phyloP scores from a whole-genome alignment of 192 early-diverging fungal genomes.

The Phycomyces nitens region DNA sequence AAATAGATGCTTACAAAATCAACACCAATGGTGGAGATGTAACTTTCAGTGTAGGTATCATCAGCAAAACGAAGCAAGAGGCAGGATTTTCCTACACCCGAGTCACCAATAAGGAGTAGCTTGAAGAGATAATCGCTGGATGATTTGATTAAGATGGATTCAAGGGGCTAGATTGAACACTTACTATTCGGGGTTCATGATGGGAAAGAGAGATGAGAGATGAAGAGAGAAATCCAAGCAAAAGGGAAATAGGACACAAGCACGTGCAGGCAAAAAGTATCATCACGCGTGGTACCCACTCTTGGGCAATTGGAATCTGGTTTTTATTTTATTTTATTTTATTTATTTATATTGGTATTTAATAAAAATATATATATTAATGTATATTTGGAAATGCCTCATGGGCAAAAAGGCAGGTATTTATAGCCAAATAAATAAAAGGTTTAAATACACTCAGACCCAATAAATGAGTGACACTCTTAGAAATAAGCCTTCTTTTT shows the following conservation, averaged over 20 bases:
- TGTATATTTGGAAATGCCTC: too few relatives aligned
- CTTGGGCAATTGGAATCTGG: too few relatives aligned
- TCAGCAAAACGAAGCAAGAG: slow-evolving; percentile 95
- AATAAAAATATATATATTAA: too few relatives aligned
- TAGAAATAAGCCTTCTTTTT: too few relatives aligned
- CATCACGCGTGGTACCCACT: background rate
- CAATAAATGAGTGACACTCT: too few relatives aligned
- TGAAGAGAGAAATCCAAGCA: background rate
- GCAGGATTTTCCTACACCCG: slow-evolving; percentile 98
- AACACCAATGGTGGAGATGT: slow-evolving; percentile 97
- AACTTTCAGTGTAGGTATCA: slow-evolving; percentile 97
- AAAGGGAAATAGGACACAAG: slow-evolving; percentile 4
- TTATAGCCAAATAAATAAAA: too few relatives aligned
- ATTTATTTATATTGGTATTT: too few relatives aligned
- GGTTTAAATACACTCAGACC: too few relatives aligned
- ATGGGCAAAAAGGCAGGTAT: too few relatives aligned
- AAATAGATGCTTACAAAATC: slow-evolving; percentile 79
- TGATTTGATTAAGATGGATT: background rate
- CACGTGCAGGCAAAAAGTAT: background rate
- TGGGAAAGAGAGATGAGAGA: background rate
- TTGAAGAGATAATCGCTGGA: slow-evolving; percentile 97
- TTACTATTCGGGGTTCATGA: slow-evolving; percentile 23
- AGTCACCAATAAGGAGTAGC: slow-evolving; percentile 95
- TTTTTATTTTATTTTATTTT: too few relatives aligned
- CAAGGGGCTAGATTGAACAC: background rate